Evolutionary conservation across 495 filamentous ascomycete species (phyloP).

Genomic region (Gamarada debralockiae): DNA sequence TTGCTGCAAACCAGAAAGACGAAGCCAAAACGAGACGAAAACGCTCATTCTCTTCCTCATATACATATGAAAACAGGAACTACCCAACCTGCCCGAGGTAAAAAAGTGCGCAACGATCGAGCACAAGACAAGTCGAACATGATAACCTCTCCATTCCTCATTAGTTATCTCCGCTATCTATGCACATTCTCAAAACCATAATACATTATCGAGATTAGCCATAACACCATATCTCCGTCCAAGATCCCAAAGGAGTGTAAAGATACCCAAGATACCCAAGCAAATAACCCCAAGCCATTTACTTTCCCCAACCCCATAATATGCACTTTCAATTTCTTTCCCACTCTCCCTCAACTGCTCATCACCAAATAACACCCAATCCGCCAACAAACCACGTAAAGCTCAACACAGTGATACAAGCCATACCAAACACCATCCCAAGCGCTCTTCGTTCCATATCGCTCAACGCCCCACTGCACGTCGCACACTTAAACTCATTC

Average conservation of each 20-base stretch:
- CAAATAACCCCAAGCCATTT: background rate
- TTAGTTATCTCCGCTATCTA: constrained; percentile 15
- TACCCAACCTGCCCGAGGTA: too few species aligned
- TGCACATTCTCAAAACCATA: constrained; percentile 5
- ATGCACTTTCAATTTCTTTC: constrained; percentile 10
- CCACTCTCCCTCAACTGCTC: background rate
- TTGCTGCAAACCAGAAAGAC: too few species aligned
- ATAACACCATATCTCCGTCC: constrained; percentile 8
- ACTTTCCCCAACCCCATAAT: background rate
- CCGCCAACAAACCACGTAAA: constrained; percentile 86
- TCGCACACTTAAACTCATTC: constrained; percentile 56
- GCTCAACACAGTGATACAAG: constrained; percentile 67
- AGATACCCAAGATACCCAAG: too few species aligned
- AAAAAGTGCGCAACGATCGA: too few species aligned
- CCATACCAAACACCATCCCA: constrained; percentile 72
- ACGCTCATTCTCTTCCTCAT: too few species aligned
- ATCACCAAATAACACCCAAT: constrained; percentile 53
- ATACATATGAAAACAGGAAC: too few species aligned
- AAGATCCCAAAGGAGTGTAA: constrained; percentile 16
- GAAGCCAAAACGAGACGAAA: too few species aligned
- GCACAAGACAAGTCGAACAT: too few species aligned
- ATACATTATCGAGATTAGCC: constrained; percentile 1
- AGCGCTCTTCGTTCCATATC: constrained; percentile 62
- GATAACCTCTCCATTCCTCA: too few species aligned
- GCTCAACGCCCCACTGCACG: constrained; percentile 68